These are phyloP conservation scores for Crotalaria pallida DNA, from an alignment of 306 rosid species.

Conservation along the genomic window DNA sequence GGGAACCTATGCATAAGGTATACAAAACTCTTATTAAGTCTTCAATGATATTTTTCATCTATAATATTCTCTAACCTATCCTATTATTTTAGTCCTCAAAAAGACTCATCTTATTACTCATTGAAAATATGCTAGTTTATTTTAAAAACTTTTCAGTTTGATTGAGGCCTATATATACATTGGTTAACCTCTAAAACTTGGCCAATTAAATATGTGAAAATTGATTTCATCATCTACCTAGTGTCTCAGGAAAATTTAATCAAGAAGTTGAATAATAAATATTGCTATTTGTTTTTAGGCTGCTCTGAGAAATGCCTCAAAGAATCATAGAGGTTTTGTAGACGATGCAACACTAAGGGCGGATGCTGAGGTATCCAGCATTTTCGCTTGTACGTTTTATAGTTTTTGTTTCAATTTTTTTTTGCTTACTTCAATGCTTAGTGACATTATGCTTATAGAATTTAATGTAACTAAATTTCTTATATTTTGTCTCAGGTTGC, in stretches of 20 bases:
- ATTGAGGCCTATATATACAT: too few relatives aligned
- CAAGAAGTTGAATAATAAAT: background rate
- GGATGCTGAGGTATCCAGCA: slow-evolving; percentile 81
- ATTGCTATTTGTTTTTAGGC: slow-evolving; percentile 47
- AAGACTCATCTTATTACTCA: too few relatives aligned
- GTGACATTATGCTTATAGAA: slow-evolving; percentile 2
- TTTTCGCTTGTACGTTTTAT: slow-evolving; percentile 41
- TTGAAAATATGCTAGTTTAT: too few relatives aligned
- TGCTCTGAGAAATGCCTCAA: slow-evolving; percentile 60
- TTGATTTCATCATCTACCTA: background rate
- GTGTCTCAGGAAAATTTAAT: background rate
- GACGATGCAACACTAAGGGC: slow-evolving; percentile 41
- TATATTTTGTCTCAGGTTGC: slow-evolving; percentile 37
- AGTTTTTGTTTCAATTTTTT: slow-evolving; percentile 13
- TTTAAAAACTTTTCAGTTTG: too few relatives aligned
- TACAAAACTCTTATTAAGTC: too few relatives aligned
- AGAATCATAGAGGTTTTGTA: slow-evolving; percentile 40
- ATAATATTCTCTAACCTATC: too few relatives aligned
- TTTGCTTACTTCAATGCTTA: slow-evolving; percentile 1
- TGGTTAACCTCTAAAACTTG: too few relatives aligned
- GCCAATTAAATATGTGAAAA: background rate
- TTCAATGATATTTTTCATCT: too few relatives aligned
- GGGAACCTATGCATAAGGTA: too few relatives aligned
- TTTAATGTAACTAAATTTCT: slow-evolving; percentile 18
- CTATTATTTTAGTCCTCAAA: too few relatives aligned